Conservation (phyloP, 495 filamentous ascomycete genomes). For the Cryomyces antarcticus region DNA sequence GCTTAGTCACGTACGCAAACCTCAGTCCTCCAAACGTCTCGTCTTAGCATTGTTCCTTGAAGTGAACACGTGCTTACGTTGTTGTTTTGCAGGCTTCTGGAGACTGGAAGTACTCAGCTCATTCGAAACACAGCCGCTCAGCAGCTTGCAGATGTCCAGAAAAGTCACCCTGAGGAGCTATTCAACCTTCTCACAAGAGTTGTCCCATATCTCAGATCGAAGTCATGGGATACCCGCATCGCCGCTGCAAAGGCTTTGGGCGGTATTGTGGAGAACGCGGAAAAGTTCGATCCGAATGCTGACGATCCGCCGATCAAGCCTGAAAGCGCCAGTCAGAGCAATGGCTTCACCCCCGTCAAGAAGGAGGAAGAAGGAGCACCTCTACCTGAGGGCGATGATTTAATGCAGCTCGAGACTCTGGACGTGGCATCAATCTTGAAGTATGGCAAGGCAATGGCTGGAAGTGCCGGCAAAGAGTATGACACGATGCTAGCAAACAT, state of each 20-base stretch:
- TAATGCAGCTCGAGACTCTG: conserved; percentile 51
- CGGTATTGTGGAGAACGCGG: conserved; percentile 77
- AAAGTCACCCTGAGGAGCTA: conserved; percentile 87
- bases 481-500: conserved; percentile 63
- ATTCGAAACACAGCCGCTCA: conserved; percentile 93
- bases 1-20: too few species aligned
- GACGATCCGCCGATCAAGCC: conserved; percentile 26
- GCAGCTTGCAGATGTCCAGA: conserved; percentile 92
- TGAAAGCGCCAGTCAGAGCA: background rate
- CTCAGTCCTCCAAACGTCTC: too few species aligned
- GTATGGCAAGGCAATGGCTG: conserved; percentile 60
- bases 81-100: conserved; percentile 47
- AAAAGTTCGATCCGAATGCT: conserved; percentile 69
- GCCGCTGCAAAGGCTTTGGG: conserved; percentile 85
- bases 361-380: conserved; percentile 16
- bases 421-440: conserved; percentile 62
- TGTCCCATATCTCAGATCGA: conserved; percentile 75
- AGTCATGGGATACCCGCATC: conserved; percentile 85
- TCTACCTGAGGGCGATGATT: conserved; percentile 26
- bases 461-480: conserved; percentile 64
- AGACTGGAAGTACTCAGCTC: conserved; percentile 83
- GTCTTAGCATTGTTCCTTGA: too few species aligned
- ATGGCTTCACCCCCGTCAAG: conserved; percentile 3
- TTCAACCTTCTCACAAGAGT: conserved; percentile 95
- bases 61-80: too few species aligned